A percentile compares a stretch with the other conserved stretches of the same genome.
Evolutionary conservation across 257 asterid genomes (phyloP).

Genomic region (Haberlea rhodopensis): DNA sequence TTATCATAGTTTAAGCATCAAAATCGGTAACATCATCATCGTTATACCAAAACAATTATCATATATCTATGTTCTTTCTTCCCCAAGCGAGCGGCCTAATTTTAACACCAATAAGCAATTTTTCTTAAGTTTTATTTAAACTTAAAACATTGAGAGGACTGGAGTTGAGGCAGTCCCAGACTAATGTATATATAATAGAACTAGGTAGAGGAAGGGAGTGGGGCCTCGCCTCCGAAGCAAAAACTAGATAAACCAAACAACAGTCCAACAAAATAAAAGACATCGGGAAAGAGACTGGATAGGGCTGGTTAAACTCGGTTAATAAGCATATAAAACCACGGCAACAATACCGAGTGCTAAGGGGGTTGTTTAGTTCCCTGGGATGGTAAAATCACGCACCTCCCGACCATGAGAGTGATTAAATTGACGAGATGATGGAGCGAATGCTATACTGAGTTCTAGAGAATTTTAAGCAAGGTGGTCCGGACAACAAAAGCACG

Average conservation of each 20-base stretch:
- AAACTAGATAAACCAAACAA: not conserved
- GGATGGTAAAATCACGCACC: not conserved
- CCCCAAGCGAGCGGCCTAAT: not conserved
- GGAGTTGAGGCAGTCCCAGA: not conserved
- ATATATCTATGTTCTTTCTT: not conserved
- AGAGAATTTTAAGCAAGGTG: not conserved
- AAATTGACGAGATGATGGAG: not conserved
- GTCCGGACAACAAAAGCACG: not conserved
- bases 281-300: not conserved
- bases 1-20: constrained; percentile 3
- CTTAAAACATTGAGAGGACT: not conserved
- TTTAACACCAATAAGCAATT: too few species aligned
- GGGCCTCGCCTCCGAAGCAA: not conserved
- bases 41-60: constrained; percentile 5
- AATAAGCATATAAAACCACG: not conserved
- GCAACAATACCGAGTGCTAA: not conserved
- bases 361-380: not conserved
- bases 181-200: not conserved
- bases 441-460: not conserved
- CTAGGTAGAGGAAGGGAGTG: not conserved
- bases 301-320: not conserved
- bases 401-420: not conserved
- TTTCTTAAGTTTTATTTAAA: not conserved
- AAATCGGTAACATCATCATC: not conserved
- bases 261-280: not conserved